Conservation (phyloP, 305 asterid genomes). For the Fraxinus ornus region DNA sequence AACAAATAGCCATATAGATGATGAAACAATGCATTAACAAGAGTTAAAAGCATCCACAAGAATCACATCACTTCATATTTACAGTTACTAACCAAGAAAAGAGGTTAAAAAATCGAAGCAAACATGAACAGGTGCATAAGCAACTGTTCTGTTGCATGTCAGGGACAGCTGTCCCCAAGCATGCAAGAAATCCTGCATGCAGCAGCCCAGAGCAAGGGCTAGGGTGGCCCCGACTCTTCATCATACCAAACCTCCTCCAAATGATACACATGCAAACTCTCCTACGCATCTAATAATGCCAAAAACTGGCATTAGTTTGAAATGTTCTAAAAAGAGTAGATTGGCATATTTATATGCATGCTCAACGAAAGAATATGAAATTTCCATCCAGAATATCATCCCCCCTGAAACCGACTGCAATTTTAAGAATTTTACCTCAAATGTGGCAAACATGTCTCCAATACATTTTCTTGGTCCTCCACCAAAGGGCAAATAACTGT, state of each 20-base stretch:
- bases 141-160: neutral
- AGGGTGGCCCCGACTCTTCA: neutral
- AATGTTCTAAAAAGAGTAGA: neutral
- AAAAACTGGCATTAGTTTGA: neutral
- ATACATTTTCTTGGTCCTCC: constrained; percentile 99
- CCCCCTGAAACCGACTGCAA: neutral
- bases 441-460: constrained; percentile 96
- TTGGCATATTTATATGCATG: neutral
- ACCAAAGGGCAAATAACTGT: constrained; percentile 96
- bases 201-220: neutral
- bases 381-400: constrained; percentile 1
- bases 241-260: neutral
- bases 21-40: neutral
- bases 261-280: neutral
- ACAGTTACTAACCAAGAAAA: neutral
- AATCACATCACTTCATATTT: neutral
- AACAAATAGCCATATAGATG: neutral
- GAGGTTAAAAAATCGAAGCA: neutral
- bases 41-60: neutral
- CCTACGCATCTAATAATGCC: neutral
- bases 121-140: neutral
- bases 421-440: constrained; percentile 59
- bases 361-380: constrained; percentile 3
- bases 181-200: neutral
- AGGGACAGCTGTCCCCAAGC: neutral